A percentile compares a stretch with the other conserved stretches of the same genome.
Conservation (phyloP, 2,329 filamentous ascomycete genomes). For the Arthrobotrys entomopaga region DNA sequence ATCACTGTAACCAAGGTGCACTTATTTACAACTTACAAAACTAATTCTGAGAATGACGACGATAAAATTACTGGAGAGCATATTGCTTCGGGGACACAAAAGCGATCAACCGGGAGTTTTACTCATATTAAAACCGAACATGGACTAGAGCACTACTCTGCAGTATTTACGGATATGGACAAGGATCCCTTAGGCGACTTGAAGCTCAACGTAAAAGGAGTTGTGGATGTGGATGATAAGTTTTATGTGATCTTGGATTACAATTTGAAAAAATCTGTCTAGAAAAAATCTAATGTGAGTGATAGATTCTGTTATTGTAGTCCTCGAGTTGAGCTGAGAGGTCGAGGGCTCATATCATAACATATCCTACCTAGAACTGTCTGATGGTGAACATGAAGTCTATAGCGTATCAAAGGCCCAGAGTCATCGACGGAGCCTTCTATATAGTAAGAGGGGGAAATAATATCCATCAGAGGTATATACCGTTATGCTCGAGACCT, state of each 20-base stretch:
- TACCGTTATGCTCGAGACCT: too few relatives aligned
- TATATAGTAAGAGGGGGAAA: too few relatives aligned
- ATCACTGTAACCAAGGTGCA: neutral
- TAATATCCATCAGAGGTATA: too few relatives aligned
- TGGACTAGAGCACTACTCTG: neutral
- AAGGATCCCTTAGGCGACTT: neutral
- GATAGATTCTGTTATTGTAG: too few relatives aligned
- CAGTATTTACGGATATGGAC: neutral
- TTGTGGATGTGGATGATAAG: neutral
- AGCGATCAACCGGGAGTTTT: neutral
- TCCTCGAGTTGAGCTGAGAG: too few relatives aligned
- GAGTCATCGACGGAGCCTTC: too few relatives aligned
- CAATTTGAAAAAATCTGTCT: constrained; percentile 1
- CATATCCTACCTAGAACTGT: too few relatives aligned
- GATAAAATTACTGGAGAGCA: neutral
- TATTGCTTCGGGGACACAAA: neutral
- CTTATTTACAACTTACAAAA: neutral
- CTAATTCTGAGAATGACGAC: neutral
- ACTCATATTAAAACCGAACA: neutral
- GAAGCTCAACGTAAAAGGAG: neutral
- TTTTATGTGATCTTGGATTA: constrained; percentile 10
- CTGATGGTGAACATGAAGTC: too few relatives aligned
- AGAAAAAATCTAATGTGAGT: neutral
- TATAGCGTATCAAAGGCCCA: too few relatives aligned
- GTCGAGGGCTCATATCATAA: too few relatives aligned